Evolutionary conservation across 1,284 basidiomycete genomes (phyloP), one percentile per base, ranked within the genome.

Genomic region (Microbotryum violaceum): DNA sequence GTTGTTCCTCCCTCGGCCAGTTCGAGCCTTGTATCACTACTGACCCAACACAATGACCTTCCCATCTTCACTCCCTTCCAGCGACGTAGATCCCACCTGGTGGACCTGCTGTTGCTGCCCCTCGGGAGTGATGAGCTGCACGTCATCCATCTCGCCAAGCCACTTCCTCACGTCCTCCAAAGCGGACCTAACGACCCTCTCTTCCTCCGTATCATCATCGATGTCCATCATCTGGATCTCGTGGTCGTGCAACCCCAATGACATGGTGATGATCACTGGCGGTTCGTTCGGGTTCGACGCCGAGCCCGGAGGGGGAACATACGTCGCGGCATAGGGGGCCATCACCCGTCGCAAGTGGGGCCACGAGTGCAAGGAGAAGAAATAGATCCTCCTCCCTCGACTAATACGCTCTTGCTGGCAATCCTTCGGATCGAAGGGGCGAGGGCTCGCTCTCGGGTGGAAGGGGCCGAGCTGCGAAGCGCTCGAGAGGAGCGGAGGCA

Each of bases 101-200:
- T n/a, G n/a, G n/a, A 18, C 12, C 37, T 42, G 37, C 12, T 42
- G 37, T 42, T 42, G 37, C 12, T 42, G 12, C 37, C 58, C 56
- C 58, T 54, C 8, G 55, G 61, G 25, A 60, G 27, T 42, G 49
- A 61, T 62, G 18, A 66, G 23, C 31, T 59, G 31, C 60, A 60
- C 62, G 12, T 20, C 51, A 2, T n/a, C 58, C 37, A 42, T 6
- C 37, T 20, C n/a, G 9, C 53, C 29, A 3, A 58, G 54, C 31
- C 58, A 33, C 31, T 14, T 52, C 14, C 54, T 50, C 16, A 66
- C 59, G 0, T 88, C 85, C 50, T 91, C 75, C 1, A 85, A 77
- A 0, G 37, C 37, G 14, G 37, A 42, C 12, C 37, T 42, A 18
- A 87, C 82, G 61, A 86, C 81, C 72, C 93, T 90, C 2, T 85